Percentiles rank a stretch among this genome's conserved stretches.
Evolutionary conservation across 345 rosid genomes (phyloP).

Genomic region (Bruguiera sexangula): DNA sequence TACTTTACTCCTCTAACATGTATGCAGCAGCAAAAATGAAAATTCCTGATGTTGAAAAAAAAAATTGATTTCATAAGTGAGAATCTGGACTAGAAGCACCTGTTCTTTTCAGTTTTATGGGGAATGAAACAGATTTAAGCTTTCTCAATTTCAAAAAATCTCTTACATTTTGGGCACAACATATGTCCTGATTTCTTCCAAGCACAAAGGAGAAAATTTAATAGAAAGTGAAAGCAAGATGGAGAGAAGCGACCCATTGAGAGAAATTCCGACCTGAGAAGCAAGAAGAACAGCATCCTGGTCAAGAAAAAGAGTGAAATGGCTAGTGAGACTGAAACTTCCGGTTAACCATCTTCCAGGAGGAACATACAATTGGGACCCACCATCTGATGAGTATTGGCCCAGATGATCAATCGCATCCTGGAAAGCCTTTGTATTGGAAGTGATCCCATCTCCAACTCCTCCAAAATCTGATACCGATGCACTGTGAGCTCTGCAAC

Average conservation of each 20-base stretch:
- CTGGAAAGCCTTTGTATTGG: constrained; percentile 40
- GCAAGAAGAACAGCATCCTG: constrained; percentile 42
- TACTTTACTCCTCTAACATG: too few species aligned
- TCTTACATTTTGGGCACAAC: too few species aligned
- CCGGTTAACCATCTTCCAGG: constrained; percentile 50
- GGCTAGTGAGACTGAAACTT: constrained; percentile 43
- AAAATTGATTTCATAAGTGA: too few species aligned
- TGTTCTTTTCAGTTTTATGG: too few species aligned
- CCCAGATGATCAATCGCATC: constrained; percentile 37
- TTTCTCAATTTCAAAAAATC: too few species aligned
- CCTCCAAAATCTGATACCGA: constrained; percentile 25
- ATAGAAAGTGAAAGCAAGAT: neutral
- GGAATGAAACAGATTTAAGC: too few species aligned
- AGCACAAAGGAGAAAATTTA: too few species aligned
- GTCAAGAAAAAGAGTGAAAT: constrained; percentile 45
- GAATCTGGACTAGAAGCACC: too few species aligned
- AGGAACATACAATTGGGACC: constrained; percentile 41
- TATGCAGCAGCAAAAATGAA: too few species aligned
- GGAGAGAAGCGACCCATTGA: neutral
- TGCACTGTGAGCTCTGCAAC: constrained; percentile 28
- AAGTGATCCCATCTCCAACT: constrained; percentile 43
- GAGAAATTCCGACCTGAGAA: constrained; percentile 30
- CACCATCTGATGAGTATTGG: constrained; percentile 33
- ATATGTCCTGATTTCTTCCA: too few species aligned
- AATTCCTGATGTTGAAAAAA: too few species aligned